Base-by-base conservation (phyloP, 495 filamentous ascomycete genomes). In the Aspergillus panamensis region DNA sequence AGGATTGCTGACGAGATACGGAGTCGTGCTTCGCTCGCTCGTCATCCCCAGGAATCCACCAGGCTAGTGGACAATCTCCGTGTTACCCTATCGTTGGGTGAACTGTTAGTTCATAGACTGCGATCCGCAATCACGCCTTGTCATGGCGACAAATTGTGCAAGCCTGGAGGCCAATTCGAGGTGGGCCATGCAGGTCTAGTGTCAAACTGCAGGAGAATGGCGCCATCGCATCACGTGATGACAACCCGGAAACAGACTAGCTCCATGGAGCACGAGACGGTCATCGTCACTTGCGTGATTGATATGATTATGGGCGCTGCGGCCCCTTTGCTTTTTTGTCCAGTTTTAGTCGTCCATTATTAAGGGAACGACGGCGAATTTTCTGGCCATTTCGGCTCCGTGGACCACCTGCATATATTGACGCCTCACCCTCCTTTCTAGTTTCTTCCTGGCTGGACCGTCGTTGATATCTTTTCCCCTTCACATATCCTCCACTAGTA, bases 151-250 rank as follows among this genome's bases (percentile, higher is more conserved):
- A 51, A 58, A 65, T 62, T 56, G 60, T 59, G 60, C 40, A 33
- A 65, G 3, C 19, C 29, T 32, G 48, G 12, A 47, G 43, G n/a
- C 44, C n/a, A 17, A 56, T n/a, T 42, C 14, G 16, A 17, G 20
- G 35, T 21, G n/a, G 8, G n/a, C 21, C 16, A 35, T 20, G 29
- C n/a, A 16, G 21, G 25, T 42, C 32, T 61, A 51, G 48, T 61
- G 59, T 53, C 51, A 65, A 43, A 7, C 7, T 6, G 3, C 21
- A 12, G 19, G 33, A 12, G 20, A n/a, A 66, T 66, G 55, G 64
- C 64, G 64, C 58, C 58, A 66, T 66, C 52, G 45, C 32, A 16
- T 48, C 64, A 66, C 64, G 64, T 66, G 64, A 39, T 8, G 17
- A 14, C n/a, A n/a, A 7, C 32, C 44, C 43, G 42, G 33, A 33